These are phyloP conservation scores for Aspergillus sp. DNA, from an alignment of 2,329 filamentous ascomycete species.

Conservation along the genomic window DNA sequence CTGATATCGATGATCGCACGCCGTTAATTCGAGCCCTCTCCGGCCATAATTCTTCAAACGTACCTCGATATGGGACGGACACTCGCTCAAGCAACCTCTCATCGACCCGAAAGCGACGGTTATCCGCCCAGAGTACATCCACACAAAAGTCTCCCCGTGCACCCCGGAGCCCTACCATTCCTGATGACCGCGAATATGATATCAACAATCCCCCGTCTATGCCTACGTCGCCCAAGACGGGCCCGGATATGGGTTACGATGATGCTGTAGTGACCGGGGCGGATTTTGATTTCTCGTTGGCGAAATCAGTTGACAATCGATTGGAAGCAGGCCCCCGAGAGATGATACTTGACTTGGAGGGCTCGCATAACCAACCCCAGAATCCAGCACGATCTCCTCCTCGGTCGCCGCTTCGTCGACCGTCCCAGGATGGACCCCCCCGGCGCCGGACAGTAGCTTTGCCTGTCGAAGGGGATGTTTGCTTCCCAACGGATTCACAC, in stretches of 20 bases:
- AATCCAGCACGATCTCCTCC: slow-evolving; percentile 30
- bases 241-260: slow-evolving; percentile 46
- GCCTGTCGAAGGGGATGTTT: slow-evolving; percentile 77
- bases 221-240: slow-evolving; percentile 49
- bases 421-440: slow-evolving; percentile 30
- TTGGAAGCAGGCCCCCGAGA: slow-evolving; percentile 30
- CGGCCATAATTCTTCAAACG: slow-evolving; percentile 23
- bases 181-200: slow-evolving; percentile 43
- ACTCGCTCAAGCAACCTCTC: slow-evolving; percentile 17
- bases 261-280: slow-evolving; percentile 43
- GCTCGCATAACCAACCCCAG: slow-evolving; percentile 13
- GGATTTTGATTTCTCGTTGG: slow-evolving; percentile 33
- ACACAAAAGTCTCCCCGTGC: slow-evolving; percentile 22
- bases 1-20: slow-evolving; percentile 43
- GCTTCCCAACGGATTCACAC: slow-evolving; percentile 72
- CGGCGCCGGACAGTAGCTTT: slow-evolving; percentile 53
- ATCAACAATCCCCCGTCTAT: slow-evolving; percentile 59
- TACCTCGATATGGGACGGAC: slow-evolving; percentile 29
- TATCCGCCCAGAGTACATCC: slow-evolving; percentile 20
- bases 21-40: slow-evolving; percentile 41
- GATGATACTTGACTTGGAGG: slow-evolving; percentile 40
- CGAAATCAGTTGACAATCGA: slow-evolving; percentile 29
- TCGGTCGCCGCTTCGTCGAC: slow-evolving; percentile 29
- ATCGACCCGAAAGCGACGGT: slow-evolving; percentile 15
- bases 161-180: slow-evolving; percentile 12